Evolutionary conservation across 108 stramenopile genomes (phyloP), one percentile per base, ranked within the genome.

Genomic region (Bacterosira constricta): DNA sequence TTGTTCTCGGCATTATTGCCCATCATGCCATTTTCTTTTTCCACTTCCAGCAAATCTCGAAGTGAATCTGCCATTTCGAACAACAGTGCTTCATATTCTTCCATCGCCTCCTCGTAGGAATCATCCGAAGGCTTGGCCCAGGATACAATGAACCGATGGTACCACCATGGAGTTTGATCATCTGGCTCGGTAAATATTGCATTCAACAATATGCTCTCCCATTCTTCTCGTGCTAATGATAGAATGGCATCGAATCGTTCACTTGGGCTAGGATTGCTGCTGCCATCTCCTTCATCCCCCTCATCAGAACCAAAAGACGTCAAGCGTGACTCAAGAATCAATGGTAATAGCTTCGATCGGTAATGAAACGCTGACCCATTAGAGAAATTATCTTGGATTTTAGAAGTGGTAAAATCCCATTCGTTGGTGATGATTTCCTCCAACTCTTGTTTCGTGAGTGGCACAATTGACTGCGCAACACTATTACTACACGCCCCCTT

Each of bases 351-450:
- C 53, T 96, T 89, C 55, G 87, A 90, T 29, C 98, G 88, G 73
- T 97, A 96, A 71, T 98, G 97, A 83, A 96, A 98, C 8, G 99
- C 98, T 11, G 96, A 96, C 77, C 96, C 97, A 78, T 99, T 99
- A 56, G 95, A 96, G 71, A 97, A 98, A 66, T 98, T 98, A 50
- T 93, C 70, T 49, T 86, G 55, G 54, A 99, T 97, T 63, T 92
- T 93, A 18, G 76, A 71, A 0, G 73, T 83, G 46, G 96, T 93
- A 76, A 95, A 99, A n/a, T 93, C 88, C 69, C 95, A 96, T 77
- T 95, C 94, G 20, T 73, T 63, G 31, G 45, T 52, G 38, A 91
- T 65, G 18, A 89, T 41, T 55, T 83, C 58, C 2, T 71, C 44
- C 17, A 75, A 38, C 36, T 75, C 57, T 37, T 23, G 27, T 63